Conservation (phyloP, 805 yeast genomes). For the Wickerhamiella siamensis region DNA sequence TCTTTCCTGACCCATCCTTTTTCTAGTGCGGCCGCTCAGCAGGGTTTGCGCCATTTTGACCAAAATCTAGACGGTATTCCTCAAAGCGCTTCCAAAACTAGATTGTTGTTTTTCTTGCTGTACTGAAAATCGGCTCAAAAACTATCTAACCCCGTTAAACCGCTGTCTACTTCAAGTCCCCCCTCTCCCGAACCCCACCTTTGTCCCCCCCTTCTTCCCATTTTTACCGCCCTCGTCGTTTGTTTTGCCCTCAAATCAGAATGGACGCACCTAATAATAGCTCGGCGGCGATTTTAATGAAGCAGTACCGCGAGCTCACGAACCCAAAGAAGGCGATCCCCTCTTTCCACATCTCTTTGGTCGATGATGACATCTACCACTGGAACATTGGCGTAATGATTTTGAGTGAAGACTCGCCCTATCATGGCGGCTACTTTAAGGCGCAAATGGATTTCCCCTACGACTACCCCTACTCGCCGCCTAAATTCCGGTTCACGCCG, state of each 20-base stretch:
- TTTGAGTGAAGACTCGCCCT: constrained; percentile 72
- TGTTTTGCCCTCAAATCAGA: constrained; percentile 3
- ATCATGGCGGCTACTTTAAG: constrained; percentile 85
- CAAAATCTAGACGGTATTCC: too few species aligned
- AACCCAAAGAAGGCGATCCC: constrained; percentile 78
- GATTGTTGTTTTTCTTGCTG: too few species aligned
- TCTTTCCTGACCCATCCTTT: neutral
- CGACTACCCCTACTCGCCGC: constrained; percentile 88
- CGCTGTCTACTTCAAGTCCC: too few species aligned
- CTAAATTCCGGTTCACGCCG: constrained; percentile 82
- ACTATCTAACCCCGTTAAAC: too few species aligned
- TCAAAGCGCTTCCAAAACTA: too few species aligned
- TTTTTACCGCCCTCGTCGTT: too few species aligned
- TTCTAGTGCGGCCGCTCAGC: neutral
- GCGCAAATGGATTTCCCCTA: constrained; percentile 89
- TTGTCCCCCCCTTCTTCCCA: too few species aligned
- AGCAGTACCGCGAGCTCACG: constrained; percentile 86
- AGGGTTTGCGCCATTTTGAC: too few species aligned
- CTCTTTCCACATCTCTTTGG: constrained; percentile 45
- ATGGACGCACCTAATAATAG: constrained; percentile 15
- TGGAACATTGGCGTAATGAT: constrained; percentile 92
- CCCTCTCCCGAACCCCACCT: too few species aligned
- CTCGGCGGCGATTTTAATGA: constrained; percentile 75
- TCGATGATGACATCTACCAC: constrained; percentile 39
- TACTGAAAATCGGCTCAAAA: too few species aligned